Percentiles rank a stretch among this genome's conserved stretches.
These are phyloP conservation scores for Wickerhamomyces subpelliculosus DNA, from an alignment of 805 yeast genomes.

Conservation along the genomic window DNA sequence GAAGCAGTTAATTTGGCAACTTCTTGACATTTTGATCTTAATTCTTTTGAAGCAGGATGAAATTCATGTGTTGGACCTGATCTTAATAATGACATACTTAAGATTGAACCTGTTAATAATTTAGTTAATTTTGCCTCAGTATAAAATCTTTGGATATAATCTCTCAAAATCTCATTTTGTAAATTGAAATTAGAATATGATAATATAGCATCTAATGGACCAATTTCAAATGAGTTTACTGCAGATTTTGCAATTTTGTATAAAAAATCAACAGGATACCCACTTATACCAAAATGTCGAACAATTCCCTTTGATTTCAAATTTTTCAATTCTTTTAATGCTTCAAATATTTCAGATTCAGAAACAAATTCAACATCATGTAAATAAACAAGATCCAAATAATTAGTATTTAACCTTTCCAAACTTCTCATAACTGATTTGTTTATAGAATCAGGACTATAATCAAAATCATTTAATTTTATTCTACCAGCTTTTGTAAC, in stretches of 20 bases:
- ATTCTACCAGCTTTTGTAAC: constrained; percentile 87
- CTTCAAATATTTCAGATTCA: constrained; percentile 47
- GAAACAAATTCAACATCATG: constrained; percentile 86
- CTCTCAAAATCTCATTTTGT: constrained; percentile 56
- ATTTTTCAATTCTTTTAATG: constrained; percentile 50
- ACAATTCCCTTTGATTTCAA: constrained; percentile 61
- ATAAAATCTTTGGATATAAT: constrained; percentile 42
- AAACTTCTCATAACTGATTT: constrained; percentile 62
- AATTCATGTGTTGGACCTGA: constrained; percentile 60
- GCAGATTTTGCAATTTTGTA: constrained; percentile 40
- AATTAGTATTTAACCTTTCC: constrained; percentile 54
- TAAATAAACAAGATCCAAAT: constrained; percentile 75
- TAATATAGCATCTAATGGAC: constrained; percentile 66
- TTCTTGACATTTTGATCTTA: constrained; percentile 37
- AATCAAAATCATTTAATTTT: constrained; percentile 64
- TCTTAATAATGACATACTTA: constrained; percentile 81
- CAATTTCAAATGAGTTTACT: constrained; percentile 34
- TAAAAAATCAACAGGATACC: constrained; percentile 75
- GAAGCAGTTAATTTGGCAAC: constrained; percentile 32
- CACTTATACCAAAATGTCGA: constrained; percentile 69
- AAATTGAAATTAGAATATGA: constrained; percentile 79
- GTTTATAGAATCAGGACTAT: constrained; percentile 52
- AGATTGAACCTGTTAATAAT: constrained; percentile 76
- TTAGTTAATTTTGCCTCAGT: constrained; percentile 45
- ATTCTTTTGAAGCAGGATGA: constrained; percentile 69